Evolutionary conservation across 148 eudicot genomes (phyloP), one percentile per base, ranked within the genome.

Genomic region (Talinum fruticosum): DNA sequence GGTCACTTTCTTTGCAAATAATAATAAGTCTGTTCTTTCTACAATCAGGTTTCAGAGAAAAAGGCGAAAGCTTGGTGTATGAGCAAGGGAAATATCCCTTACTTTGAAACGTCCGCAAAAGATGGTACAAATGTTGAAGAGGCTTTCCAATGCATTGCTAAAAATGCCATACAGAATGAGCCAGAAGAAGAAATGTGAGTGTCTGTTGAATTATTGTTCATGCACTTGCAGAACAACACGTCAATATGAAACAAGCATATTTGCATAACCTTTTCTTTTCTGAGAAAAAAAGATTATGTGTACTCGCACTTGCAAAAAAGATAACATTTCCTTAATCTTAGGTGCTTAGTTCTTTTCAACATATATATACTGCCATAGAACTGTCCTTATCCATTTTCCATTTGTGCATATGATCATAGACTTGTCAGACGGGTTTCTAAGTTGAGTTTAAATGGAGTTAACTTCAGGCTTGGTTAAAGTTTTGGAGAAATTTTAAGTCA

Each of bases 31-130:
- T 37, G 29, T 37, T 21, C 38, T 72, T 54, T 47, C 0, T 47
- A 72, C 49, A 68, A 72, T 65, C 87, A 92, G 97, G 88, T 90
- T 66, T 88, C 92, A 57, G 97, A 88, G 73, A 92, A 90, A 85
- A 92, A 92, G 83, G 94, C 94, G 26, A 88, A 81, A 80, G 90
- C 92, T 67, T 92, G 94, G 94, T 92, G 94, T 84, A 89, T 87
- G 75, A 86, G 89, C 82, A 92, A 92, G 86, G 93, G 91, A 36
- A 85, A 89, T 66, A 90, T 92, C 77, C 94, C 97, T 66, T 92
- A 92, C 83, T 90, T 92, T 53, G 94, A 92, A 78, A 92, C 97
- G 70, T 91, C 96, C 68, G 96, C 96, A 23, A 91, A 91, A 80
- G 91, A 91, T 75, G 96, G 96, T 45, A 88, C 88, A 38, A 92